These are phyloP conservation scores for Warburgia ugandensis DNA, from an alignment of 164 flowering plant species.

Conservation along the genomic window DNA sequence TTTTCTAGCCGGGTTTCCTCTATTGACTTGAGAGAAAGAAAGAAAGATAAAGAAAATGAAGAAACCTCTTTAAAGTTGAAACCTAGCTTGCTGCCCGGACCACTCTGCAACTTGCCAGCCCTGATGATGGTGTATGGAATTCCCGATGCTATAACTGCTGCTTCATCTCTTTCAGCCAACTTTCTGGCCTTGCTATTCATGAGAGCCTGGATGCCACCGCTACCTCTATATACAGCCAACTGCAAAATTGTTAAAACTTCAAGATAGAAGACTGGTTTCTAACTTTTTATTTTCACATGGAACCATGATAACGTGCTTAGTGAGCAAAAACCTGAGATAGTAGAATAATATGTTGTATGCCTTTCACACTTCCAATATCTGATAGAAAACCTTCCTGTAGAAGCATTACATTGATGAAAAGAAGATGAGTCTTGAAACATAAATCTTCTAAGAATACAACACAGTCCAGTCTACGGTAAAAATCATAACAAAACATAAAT, in stretches of 20 bases:
- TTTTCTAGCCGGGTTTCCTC: too few species aligned
- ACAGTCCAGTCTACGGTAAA: too few species aligned
- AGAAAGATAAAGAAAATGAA: constrained; percentile 1
- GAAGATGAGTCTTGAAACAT: background rate
- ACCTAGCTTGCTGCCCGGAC: constrained; percentile 77
- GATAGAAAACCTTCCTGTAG: constrained; percentile 72
- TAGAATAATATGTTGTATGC: constrained; percentile 60
- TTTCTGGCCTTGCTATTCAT: constrained; percentile 55
- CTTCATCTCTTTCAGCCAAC: constrained; percentile 80
- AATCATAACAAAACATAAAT: background rate
- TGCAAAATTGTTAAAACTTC: constrained; percentile 55
- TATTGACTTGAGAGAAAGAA: background rate
- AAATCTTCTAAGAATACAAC: background rate
- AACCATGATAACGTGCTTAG: background rate
- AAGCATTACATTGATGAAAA: background rate
- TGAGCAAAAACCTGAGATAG: constrained; percentile 67
- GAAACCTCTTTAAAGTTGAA: constrained; percentile 75
- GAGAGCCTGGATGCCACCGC: constrained; percentile 70
- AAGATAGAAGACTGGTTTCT: background rate
- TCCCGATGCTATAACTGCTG: constrained; percentile 40
- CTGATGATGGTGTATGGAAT: constrained; percentile 80
- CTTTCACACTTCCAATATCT: constrained; percentile 39
- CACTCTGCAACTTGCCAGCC: constrained; percentile 51
- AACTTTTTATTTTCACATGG: background rate
- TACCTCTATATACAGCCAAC: constrained; percentile 78